Evolutionary conservation across 306 rosid species (phyloP).

Genomic region (Corylus americana): DNA sequence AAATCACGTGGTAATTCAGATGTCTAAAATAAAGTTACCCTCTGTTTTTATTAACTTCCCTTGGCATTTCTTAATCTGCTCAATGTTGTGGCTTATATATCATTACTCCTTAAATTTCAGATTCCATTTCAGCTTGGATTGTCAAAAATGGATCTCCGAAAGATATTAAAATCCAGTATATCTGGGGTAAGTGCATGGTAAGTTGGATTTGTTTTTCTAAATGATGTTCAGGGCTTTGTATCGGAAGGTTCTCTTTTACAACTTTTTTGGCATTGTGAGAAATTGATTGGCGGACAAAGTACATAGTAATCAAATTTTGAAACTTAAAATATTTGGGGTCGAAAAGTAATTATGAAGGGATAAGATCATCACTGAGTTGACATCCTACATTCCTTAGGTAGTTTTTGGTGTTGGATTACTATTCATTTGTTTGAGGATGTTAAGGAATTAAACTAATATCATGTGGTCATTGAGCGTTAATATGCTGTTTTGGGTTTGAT

Average conservation of each 20-base stretch:
- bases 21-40: too few species aligned
- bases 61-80: neutral
- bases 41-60: neutral
- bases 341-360: too few species aligned
- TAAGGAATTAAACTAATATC: neutral
- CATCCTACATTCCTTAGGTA: too few species aligned
- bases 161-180: slow-evolving; percentile 79
- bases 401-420: neutral
- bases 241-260: neutral
- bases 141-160: slow-evolving; percentile 85
- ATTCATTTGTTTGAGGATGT: neutral
- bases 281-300: neutral
- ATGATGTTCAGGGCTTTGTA: neutral
- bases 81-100: slow-evolving; percentile 5
- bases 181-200: slow-evolving; percentile 99
- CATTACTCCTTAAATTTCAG: slow-evolving; percentile 52
- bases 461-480: neutral
- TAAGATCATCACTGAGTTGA: too few species aligned
- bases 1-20: too few species aligned
- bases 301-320: neutral
- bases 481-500: neutral
- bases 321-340: slow-evolving; percentile 15
- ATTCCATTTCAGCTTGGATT: slow-evolving; percentile 92
- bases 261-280: neutral
- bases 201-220: slow-evolving; percentile 4